Evolutionary conservation across 169 alveolate species (phyloP).

Genomic region (Plasmodium reichenowi): DNA sequence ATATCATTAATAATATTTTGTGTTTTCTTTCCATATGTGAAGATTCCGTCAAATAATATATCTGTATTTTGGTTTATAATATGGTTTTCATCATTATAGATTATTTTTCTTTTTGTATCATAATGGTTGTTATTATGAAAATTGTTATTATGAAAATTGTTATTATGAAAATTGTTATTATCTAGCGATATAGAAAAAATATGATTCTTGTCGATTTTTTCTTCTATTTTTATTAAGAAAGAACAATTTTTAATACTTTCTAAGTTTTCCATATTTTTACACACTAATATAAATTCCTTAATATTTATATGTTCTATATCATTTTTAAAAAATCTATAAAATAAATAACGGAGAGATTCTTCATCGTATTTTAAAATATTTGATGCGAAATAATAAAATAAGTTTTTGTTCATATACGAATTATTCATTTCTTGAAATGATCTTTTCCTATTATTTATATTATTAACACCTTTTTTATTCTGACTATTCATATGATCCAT

Average conservation of each 20-base stretch:
- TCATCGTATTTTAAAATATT: background rate
- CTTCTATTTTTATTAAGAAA: background rate
- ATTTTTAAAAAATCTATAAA: slow-evolving; percentile 15
- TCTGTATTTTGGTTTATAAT: slow-evolving; percentile 1
- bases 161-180: background rate
- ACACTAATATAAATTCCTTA: slow-evolving; percentile 7
- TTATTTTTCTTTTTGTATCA: background rate
- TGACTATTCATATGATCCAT: no score
- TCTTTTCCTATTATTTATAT: background rate
- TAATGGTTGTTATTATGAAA: background rate
- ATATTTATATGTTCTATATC: background rate
- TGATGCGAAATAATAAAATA: slow-evolving; percentile 11
- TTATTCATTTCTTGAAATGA: background rate
- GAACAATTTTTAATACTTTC: slow-evolving; percentile 50
- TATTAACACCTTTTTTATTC: background rate
- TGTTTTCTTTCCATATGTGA: slow-evolving; percentile 12
- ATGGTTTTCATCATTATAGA: background rate
- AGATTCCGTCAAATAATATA: slow-evolving; percentile 7
- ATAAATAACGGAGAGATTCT: slow-evolving; percentile 18
- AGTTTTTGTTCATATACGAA: background rate
- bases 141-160: background rate
- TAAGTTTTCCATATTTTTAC: slow-evolving; percentile 13
- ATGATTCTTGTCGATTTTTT: no score
- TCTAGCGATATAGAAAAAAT: no score
- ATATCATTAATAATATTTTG: slow-evolving; percentile 38